A percentile compares a stretch with the other conserved stretches of the same genome.
Evolutionary conservation across 768 basidiomycete species (phyloP).

Genomic region (Tylopilus sp.): DNA sequence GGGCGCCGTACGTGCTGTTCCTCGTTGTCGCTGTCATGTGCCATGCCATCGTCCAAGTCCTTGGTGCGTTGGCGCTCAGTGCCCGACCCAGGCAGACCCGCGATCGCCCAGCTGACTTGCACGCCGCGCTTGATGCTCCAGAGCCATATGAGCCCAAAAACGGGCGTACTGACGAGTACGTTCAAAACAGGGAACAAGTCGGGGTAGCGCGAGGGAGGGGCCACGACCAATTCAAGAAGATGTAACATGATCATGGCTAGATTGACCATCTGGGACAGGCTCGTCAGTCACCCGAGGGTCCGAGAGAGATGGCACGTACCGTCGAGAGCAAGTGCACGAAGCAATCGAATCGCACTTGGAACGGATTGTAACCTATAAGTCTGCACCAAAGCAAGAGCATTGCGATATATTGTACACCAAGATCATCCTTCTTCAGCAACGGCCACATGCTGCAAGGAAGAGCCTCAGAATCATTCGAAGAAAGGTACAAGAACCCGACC

Average conservation of each 20-base stretch:
- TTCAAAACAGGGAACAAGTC: conserved; percentile 86
- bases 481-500: conserved; percentile 44
- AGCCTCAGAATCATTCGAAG: not conserved
- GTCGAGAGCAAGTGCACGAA: conserved; percentile 53
- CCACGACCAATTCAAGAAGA: conserved; percentile 53
- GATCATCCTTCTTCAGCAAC: conserved; percentile 73
- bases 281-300: not conserved
- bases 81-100: conserved; percentile 42
- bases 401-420: conserved; percentile 69
- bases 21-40: conserved; percentile 2
- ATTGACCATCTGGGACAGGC: conserved; percentile 48
- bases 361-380: conserved; percentile 73
- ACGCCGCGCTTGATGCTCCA: conserved; percentile 85
- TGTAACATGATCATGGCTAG: conserved; percentile 54
- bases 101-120: conserved; percentile 77
- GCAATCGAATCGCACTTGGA: conserved; percentile 40
- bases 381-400: conserved; percentile 77
- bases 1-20: not conserved
- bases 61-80: not conserved
- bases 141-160: conserved; percentile 81
- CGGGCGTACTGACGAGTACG: conserved; percentile 72
- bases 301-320: conserved; percentile 31
- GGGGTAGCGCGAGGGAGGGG: conserved; percentile 74
- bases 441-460: conserved; percentile 82
- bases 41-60: not conserved